Base-by-base conservation (phyloP, 2,329 filamentous ascomycete species). In the Exophiala mesophila region DNA sequence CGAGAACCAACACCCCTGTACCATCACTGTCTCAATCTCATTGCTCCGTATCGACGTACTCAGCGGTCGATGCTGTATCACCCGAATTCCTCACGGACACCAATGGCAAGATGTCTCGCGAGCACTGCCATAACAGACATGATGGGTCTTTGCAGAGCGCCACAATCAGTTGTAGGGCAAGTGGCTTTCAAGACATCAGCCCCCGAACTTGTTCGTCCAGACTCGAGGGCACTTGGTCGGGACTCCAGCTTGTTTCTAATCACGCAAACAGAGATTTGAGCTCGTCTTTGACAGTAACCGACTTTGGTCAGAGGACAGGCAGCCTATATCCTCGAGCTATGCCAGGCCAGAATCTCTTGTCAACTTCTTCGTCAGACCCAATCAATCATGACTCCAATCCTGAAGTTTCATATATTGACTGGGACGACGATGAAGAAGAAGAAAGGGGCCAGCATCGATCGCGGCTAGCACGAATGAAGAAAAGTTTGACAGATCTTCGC, bases 391-490 rank as follows among this genome's bases (percentile, higher is more conserved):
- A 10, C n/a, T 2, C 19, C 8, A 20, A 29, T 8, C 23, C 36
- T 12, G 50, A 50, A 36, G 41, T 48, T 15, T 53, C 50, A n/a
- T 53, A 39, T 24, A 50, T 53, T 13, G 50, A 53, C 4, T 53
- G 50, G 50, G 50, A 53, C 17, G 47, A 49, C 17, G 50, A 48
- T 17, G 49, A 47, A 13, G 34, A 31, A 15, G 20, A 23, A 13
- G 12, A 13, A 20, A 9, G 7, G 15, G 13, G 28, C 17, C 12
- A n/a, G 12, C 10, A 17, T 13, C 18, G 18, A 5, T 48, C 45
- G 20, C 35, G 31, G 3, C 18, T 52, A 5, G 30, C 26, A 16
- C 45, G 49, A 4, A 34, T 52, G n/a, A 49, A 47, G 37, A 47
- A 46, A 33, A 44, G 45, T 16, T 35, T 52, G 13, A 30, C 36